Evolutionary conservation across 202 grass and related monocot genomes (phyloP).

Genomic region (Digitaria exilis): DNA sequence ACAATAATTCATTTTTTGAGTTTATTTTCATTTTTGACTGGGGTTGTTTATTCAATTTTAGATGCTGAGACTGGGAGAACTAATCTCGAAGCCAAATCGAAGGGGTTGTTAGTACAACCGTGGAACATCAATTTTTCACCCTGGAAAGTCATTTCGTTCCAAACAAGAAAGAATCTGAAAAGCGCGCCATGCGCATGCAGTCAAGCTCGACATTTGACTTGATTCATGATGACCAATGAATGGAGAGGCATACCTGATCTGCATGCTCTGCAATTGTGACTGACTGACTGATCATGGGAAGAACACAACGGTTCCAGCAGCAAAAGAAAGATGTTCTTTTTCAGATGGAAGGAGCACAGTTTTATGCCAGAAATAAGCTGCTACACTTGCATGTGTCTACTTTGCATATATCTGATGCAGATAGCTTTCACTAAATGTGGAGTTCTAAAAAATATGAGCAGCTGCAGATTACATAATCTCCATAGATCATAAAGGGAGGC

Average conservation of each 20-base stretch:
- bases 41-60: neutral
- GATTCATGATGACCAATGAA: slow-evolving; percentile 43
- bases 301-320: neutral
- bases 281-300: slow-evolving; percentile 37
- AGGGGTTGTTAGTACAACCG: neutral
- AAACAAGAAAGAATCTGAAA: neutral
- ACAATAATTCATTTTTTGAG: neutral
- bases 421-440: slow-evolving; percentile 1
- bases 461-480: neutral
- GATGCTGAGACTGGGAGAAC: neutral
- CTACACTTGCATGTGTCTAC: neutral
- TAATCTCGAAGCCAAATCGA: neutral
- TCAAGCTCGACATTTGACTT: slow-evolving; percentile 60
- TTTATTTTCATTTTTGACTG: neutral
- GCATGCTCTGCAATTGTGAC: slow-evolving; percentile 22
- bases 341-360: slow-evolving; percentile 17
- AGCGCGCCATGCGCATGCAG: slow-evolving; percentile 28
- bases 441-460: neutral
- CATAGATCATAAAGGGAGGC: too few relatives aligned
- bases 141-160: neutral
- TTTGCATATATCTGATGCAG: slow-evolving; percentile 5
- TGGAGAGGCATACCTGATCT: slow-evolving; percentile 35
- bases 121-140: neutral
- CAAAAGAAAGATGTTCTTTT: slow-evolving; percentile 1
- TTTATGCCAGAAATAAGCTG: slow-evolving; percentile 25